phyloP scores from a whole-genome alignment of 2,329 filamentous ascomycete genomes.

The Plectosphaerella cucumerina region DNA sequence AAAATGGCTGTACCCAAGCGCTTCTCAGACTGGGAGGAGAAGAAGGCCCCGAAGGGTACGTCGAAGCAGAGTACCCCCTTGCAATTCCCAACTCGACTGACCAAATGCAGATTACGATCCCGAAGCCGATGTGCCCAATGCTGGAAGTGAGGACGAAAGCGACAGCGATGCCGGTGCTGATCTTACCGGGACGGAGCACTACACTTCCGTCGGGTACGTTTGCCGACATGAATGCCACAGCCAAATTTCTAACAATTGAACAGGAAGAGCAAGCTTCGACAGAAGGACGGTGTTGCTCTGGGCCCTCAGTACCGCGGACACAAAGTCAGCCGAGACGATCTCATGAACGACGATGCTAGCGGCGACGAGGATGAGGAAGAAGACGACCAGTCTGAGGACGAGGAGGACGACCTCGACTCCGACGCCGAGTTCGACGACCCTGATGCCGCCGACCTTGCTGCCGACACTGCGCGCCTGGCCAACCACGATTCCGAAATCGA shows the following conservation, averaged over 20 bases:
- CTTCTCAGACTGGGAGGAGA: slow-evolving; percentile 10
- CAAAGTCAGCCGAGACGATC: slow-evolving; percentile 64
- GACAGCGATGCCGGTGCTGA: slow-evolving; percentile 39
- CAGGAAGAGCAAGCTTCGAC: slow-evolving; percentile 78
- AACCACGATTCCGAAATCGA: slow-evolving; percentile 57
- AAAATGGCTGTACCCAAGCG: slow-evolving; percentile 2
- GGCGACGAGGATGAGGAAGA: slow-evolving; percentile 42
- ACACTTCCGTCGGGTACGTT: slow-evolving; percentile 66
- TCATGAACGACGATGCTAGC: slow-evolving; percentile 53
- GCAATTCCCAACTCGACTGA: background rate
- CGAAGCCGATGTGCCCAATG: slow-evolving; percentile 9
- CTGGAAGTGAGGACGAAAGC: slow-evolving; percentile 40
- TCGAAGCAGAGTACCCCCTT: background rate
- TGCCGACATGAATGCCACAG: background rate
- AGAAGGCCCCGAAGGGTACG: slow-evolving; percentile 12
- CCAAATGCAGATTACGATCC: slow-evolving; percentile 10
- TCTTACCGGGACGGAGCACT: slow-evolving; percentile 76
- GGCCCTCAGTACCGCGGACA: slow-evolving; percentile 79
- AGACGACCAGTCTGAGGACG: slow-evolving; percentile 33
- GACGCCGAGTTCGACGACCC: slow-evolving; percentile 54
- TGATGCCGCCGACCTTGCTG: slow-evolving; percentile 48
- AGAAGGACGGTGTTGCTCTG: slow-evolving; percentile 63
- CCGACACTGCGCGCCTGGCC: slow-evolving; percentile 39
- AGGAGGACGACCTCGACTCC: slow-evolving; percentile 30
- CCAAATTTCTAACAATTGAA: background rate